Percentiles rank a stretch among this genome's conserved stretches.
Conservation (phyloP, 148 eudicot genomes). For the Fagopyrum esculentum region DNA sequence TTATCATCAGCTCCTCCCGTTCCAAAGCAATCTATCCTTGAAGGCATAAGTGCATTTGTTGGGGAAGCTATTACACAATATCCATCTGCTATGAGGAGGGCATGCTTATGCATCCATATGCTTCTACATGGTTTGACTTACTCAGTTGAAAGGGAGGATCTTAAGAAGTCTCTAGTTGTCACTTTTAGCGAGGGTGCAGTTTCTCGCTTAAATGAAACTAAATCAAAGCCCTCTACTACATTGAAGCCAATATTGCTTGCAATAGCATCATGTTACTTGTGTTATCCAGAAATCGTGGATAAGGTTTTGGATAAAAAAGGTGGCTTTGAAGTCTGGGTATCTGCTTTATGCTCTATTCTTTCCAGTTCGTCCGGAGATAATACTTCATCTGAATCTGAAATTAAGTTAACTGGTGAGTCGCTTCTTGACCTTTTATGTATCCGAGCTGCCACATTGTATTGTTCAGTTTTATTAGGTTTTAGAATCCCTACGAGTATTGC, state of each 20-base stretch:
- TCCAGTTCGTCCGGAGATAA: conserved; percentile 30
- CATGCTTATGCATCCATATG: conserved; percentile 49
- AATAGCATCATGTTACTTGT: conserved; percentile 59
- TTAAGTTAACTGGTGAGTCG: conserved; percentile 49
- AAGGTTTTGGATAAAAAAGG: conserved; percentile 40
- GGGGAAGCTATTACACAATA: conserved; percentile 58
- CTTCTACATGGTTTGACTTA: conserved; percentile 44
- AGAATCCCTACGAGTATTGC: background rate
- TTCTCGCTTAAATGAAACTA: conserved; percentile 42
- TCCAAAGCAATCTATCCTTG: conserved; percentile 39
- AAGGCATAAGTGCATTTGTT: conserved; percentile 47
- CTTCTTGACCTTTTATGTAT: background rate
- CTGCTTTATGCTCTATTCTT: conserved; percentile 40
- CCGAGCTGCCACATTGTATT: background rate
- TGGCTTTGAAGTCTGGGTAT: conserved; percentile 49
- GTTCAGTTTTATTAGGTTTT: background rate
- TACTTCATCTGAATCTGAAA: conserved; percentile 49
- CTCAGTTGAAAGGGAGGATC: conserved; percentile 36
- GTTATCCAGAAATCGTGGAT: conserved; percentile 52
- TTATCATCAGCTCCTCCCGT: conserved; percentile 54
- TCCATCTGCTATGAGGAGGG: conserved; percentile 59
- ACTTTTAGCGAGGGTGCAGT: conserved; percentile 51
- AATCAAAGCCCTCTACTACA: conserved; percentile 35
- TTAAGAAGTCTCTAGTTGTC: conserved; percentile 46
- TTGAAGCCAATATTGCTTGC: conserved; percentile 67